Percentiles rank a stretch among this genome's conserved stretches.
Conservation (phyloP, 148 eudicot genomes). For the Rheum nobile region DNA sequence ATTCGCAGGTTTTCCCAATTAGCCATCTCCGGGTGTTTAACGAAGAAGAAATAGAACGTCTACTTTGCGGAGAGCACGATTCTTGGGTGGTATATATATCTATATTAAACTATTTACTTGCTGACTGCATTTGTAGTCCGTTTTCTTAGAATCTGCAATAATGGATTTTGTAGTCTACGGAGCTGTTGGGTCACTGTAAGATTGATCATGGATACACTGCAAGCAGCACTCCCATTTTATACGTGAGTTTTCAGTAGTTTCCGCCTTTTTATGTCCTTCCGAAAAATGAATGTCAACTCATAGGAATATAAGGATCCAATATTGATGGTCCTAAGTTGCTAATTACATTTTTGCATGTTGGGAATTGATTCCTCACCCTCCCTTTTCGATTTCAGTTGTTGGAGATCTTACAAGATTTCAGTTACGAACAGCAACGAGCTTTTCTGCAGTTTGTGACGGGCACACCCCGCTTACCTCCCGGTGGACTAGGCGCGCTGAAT, state of each 20-base stretch:
- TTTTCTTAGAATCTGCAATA: not conserved
- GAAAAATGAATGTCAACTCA: no score
- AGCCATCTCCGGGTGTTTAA: slow-evolving; percentile 61
- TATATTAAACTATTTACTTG: not conserved
- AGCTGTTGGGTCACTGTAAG: slow-evolving; percentile 6
- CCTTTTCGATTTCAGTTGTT: slow-evolving; percentile 36
- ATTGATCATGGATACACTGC: slow-evolving; percentile 11
- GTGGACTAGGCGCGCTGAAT: slow-evolving; percentile 79
- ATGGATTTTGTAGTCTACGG: not conserved
- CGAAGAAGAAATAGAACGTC: slow-evolving; percentile 72
- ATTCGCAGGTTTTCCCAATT: slow-evolving; percentile 60
- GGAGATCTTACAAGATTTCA: slow-evolving; percentile 93
- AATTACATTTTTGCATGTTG: not conserved
- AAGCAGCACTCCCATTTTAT: slow-evolving; percentile 3
- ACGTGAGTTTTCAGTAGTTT: not conserved
- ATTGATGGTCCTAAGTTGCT: not conserved
- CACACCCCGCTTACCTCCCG: slow-evolving; percentile 92
- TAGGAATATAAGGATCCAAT: no score
- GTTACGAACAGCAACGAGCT: slow-evolving; percentile 85
- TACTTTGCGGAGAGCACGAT: slow-evolving; percentile 82
- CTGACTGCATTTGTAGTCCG: not conserved
- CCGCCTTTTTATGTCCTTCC: not conserved
- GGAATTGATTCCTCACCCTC: not conserved
- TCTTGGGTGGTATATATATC: slow-evolving; percentile 44
- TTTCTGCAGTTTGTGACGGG: slow-evolving; percentile 98